These are phyloP conservation scores for Fibroporia radiculosa DNA, from an alignment of 768 basidiomycete species.

Conservation along the genomic window DNA sequence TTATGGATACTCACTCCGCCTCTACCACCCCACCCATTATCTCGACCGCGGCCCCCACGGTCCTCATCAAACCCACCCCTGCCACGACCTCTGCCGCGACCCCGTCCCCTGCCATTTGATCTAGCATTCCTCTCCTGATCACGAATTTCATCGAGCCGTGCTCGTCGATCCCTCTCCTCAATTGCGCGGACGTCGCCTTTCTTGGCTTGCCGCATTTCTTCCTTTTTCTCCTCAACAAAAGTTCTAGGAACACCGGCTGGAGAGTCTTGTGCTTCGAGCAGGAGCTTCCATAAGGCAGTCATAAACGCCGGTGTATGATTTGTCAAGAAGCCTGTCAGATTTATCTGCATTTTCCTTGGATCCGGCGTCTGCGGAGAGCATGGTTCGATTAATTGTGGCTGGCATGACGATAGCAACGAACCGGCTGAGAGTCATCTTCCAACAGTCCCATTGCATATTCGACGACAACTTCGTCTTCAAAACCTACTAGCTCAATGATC, in stretches of 20 bases:
- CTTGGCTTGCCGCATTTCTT: constrained; percentile 71
- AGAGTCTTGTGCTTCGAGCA: constrained; percentile 89
- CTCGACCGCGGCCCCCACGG: constrained; percentile 39
- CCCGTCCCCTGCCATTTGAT: constrained; percentile 52
- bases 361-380: constrained; percentile 61
- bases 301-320: constrained; percentile 84
- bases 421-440: constrained; percentile 80
- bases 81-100: constrained; percentile 44
- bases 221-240: constrained; percentile 89
- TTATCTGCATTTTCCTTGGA: constrained; percentile 93
- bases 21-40: constrained; percentile 61
- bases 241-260: constrained; percentile 85
- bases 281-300: constrained; percentile 78
- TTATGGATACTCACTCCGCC: constrained; percentile 35
- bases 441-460: constrained; percentile 94
- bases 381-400: background rate
- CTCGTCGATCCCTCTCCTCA: constrained; percentile 64
- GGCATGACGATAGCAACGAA: constrained; percentile 28
- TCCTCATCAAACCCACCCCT: constrained; percentile 40
- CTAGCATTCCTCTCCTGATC: constrained; percentile 47
- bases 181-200: constrained; percentile 58
- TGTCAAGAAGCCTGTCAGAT: constrained; percentile 87
- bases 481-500: constrained; percentile 81
- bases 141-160: constrained; percentile 60
- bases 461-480: constrained; percentile 95